Percentiles rank a stretch among this genome's conserved stretches.
Evolutionary conservation across 2,329 filamentous ascomycete species (phyloP).

Genomic region (Apiospora hydei): DNA sequence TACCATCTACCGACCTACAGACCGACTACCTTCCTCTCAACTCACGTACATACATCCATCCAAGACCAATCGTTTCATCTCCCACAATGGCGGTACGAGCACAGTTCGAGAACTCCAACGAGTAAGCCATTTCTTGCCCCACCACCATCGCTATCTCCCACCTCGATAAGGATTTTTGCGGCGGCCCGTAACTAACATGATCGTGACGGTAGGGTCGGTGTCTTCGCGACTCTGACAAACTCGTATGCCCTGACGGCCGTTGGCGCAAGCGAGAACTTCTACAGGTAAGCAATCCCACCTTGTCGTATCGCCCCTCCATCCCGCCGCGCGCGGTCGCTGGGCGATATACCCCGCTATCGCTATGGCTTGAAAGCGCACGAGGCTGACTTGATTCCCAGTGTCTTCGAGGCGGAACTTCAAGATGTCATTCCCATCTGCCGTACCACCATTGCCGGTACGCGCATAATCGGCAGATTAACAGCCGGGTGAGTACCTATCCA

Average conservation of each 20-base stretch:
- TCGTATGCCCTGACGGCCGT: conserved; percentile 94
- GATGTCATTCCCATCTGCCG: conserved; percentile 97
- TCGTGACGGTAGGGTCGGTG: conserved; percentile 75
- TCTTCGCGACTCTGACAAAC: conserved; percentile 96
- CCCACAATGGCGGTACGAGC: conserved; percentile 69
- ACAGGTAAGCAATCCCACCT: conserved; percentile 65
- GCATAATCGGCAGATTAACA: conserved; percentile 94
- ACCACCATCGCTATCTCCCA: conserved; percentile 35
- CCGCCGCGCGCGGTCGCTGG: neutral
- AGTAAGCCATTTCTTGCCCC: conserved; percentile 61
- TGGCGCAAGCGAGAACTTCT: conserved; percentile 98
- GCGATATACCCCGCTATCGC: conserved; percentile 16
- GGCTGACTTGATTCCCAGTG: conserved; percentile 55
- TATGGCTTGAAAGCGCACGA: neutral
- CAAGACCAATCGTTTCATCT: neutral
- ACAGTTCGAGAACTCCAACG: conserved; percentile 90
- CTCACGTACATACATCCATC: neutral
- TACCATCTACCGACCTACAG: neutral
- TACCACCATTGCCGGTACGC: conserved; percentile 93
- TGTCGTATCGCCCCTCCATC: neutral
- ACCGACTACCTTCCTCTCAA: neutral
- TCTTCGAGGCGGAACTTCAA: conserved; percentile 97
- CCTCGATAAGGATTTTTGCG: neutral
- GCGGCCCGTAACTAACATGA: conserved; percentile 12
- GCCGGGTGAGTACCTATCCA: conserved; percentile 69